A percentile compares a stretch with the other conserved stretches of the same genome.
Evolutionary conservation across 768 basidiomycete species (phyloP).

Genomic region (Boletus huronensis): DNA sequence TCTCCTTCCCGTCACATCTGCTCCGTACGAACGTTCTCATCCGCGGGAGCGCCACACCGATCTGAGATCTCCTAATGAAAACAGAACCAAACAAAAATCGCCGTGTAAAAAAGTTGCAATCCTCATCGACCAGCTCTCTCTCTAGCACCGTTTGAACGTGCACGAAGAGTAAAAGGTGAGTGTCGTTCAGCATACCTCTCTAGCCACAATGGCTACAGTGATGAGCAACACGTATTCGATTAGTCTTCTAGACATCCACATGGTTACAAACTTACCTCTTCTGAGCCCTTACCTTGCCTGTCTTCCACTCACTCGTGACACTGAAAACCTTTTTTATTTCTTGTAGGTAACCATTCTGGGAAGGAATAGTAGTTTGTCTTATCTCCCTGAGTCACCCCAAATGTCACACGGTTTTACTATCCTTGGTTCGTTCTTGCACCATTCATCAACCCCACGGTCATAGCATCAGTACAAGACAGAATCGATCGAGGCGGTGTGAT

Average conservation of each 20-base stretch:
- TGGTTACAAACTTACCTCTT: conserved; percentile 69
- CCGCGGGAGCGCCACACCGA: not conserved
- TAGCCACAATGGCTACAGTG: conserved; percentile 15
- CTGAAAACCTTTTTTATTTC: conserved; percentile 8
- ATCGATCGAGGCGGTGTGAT: conserved; percentile 7
- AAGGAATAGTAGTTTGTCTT: not conserved
- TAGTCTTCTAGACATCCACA: conserved; percentile 87
- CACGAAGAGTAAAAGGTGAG: conserved; percentile 10
- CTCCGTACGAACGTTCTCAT: not conserved
- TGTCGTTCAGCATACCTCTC: not conserved
- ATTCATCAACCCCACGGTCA: not conserved
- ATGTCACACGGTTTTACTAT: not conserved
- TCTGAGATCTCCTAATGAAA: conserved; percentile 5
- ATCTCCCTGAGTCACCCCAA: not conserved
- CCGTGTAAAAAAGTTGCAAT: not conserved
- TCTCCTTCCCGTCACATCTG: too few relatives aligned
- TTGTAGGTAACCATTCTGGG: conserved; percentile 5
- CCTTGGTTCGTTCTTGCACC: conserved; percentile 1
- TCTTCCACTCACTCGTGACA: not conserved
- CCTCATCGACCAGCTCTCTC: too few relatives aligned
- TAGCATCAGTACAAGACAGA: not conserved
- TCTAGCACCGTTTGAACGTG: not conserved
- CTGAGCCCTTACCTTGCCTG: conserved; percentile 17
- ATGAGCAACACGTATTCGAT: conserved; percentile 76
- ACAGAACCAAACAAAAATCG: conserved; percentile 13